Evolutionary conservation across 2,329 filamentous ascomycete genomes (phyloP).

Genomic region (Rutstroemia sp.): DNA sequence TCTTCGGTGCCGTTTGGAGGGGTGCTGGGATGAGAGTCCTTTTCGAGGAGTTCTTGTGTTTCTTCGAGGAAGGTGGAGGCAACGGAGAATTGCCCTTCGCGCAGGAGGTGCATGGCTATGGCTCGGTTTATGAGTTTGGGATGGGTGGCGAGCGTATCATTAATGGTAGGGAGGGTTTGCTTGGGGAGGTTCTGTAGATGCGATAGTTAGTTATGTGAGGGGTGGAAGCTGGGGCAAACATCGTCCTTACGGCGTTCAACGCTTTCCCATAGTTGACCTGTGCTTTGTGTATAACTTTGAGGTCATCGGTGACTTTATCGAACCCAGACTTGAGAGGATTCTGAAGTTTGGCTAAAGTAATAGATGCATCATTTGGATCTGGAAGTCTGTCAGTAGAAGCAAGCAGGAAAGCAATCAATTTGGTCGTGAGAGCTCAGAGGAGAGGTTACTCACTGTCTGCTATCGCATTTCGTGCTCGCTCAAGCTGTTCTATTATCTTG

Average conservation of each 20-base stretch:
- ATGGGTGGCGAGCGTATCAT: slow-evolving; percentile 72
- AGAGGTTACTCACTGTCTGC: slow-evolving; percentile 49
- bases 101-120: slow-evolving; percentile 91
- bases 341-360: slow-evolving; percentile 77
- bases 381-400: not conserved
- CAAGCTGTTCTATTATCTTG: slow-evolving; percentile 70
- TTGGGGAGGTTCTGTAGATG: slow-evolving; percentile 26
- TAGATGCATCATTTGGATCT: slow-evolving; percentile 63
- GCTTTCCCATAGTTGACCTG: slow-evolving; percentile 80
- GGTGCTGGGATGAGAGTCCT: slow-evolving; percentile 3
- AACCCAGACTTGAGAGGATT: slow-evolving; percentile 77
- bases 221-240: not conserved
- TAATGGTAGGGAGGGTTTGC: slow-evolving; percentile 66
- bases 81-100: slow-evolving; percentile 87
- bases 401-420: not conserved
- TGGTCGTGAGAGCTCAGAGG: no score
- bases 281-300: slow-evolving; percentile 76
- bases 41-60: slow-evolving; percentile 36
- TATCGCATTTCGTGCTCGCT: slow-evolving; percentile 65
- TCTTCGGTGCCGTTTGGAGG: slow-evolving; percentile 26
- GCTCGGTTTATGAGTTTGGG: slow-evolving; percentile 79
- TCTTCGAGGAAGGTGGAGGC: slow-evolving; percentile 80
- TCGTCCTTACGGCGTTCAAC: slow-evolving; percentile 61
- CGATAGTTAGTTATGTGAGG: slow-evolving; percentile 7
- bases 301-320: slow-evolving; percentile 69